Evolutionary conservation across 2,329 filamentous ascomycete species (phyloP).

Genomic region (Juglanconis oblonga): DNA sequence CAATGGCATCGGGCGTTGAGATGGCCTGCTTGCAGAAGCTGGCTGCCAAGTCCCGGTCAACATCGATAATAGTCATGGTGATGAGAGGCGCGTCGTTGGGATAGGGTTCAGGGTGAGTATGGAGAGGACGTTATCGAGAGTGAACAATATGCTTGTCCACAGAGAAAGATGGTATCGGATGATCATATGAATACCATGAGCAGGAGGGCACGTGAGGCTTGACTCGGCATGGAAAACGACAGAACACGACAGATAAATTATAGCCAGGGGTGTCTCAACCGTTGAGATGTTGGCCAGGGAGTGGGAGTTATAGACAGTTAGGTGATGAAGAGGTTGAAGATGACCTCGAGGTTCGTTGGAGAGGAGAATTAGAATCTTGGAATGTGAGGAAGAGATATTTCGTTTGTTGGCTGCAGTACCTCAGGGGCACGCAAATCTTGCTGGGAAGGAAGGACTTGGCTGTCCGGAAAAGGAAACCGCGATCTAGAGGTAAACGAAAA

Average conservation of each 20-base stretch:
- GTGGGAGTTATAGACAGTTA: neutral
- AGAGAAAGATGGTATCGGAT: too few relatives aligned
- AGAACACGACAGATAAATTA: neutral
- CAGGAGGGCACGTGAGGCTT: neutral
- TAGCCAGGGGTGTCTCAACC: neutral
- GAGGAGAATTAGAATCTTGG: too few relatives aligned
- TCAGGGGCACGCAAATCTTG: neutral
- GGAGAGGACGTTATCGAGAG: too few relatives aligned
- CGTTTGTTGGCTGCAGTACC: too few relatives aligned
- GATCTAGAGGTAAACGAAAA: neutral
- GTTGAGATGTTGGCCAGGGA: neutral
- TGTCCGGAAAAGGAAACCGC: neutral
- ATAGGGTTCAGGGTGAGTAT: neutral
- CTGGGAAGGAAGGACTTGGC: neutral
- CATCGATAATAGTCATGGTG: constrained; percentile 65
- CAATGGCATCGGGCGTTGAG: constrained; percentile 65
- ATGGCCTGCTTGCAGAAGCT: constrained; percentile 69
- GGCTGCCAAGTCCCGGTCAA: constrained; percentile 67
- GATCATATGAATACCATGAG: neutral
- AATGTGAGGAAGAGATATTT: too few relatives aligned
- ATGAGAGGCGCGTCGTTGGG: too few relatives aligned
- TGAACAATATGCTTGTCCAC: too few relatives aligned
- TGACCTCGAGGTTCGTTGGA: neutral
- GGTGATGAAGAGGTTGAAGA: neutral
- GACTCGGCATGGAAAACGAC: constrained; percentile 2